These are phyloP conservation scores for Tolypocladium cylindrosporum DNA, from an alignment of 2,329 filamentous ascomycete genomes.

Conservation along the genomic window DNA sequence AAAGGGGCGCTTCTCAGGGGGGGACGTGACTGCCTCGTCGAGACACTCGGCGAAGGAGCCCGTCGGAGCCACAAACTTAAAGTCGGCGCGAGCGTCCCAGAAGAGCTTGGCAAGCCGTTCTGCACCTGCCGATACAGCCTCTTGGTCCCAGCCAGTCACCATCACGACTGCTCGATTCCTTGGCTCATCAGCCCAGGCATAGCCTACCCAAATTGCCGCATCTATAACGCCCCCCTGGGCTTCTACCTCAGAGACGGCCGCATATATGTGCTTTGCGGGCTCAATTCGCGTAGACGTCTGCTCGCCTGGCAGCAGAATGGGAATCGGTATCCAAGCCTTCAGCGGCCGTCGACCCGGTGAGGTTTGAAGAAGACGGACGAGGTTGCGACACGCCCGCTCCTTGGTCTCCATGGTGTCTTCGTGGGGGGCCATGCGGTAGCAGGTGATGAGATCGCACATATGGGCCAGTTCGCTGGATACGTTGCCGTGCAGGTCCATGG, in stretches of 20 bases:
- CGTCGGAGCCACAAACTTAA: constrained; percentile 42
- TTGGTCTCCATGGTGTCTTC: constrained; percentile 39
- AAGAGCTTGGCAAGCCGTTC: constrained; percentile 34
- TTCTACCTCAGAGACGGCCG: constrained; percentile 33
- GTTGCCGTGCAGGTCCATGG: constrained; percentile 47
- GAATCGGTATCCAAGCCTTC: constrained; percentile 43
- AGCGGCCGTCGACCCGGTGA: constrained; percentile 24
- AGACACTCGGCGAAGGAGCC: constrained; percentile 36
- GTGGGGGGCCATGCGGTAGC: constrained; percentile 42
- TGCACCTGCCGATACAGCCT: constrained; percentile 26
- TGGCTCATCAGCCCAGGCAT: constrained; percentile 45
- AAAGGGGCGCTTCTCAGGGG: constrained; percentile 29
- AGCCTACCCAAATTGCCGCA: constrained; percentile 45
- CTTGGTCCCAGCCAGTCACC: constrained; percentile 39
- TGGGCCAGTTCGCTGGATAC: constrained; percentile 38
- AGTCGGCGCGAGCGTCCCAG: constrained; percentile 35
- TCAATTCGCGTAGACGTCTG: constrained; percentile 44
- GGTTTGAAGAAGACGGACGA: constrained; percentile 27
- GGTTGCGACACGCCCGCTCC: constrained; percentile 38
- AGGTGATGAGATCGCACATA: constrained; percentile 40
- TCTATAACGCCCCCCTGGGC: constrained; percentile 31
- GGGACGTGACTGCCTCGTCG: constrained; percentile 27
- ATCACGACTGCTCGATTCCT: constrained; percentile 39
- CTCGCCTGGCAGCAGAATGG: constrained; percentile 41
- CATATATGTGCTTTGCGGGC: constrained; percentile 40